These are phyloP conservation scores for Neonectria faginata DNA, from an alignment of 2,329 filamentous ascomycete species.

Conservation along the genomic window DNA sequence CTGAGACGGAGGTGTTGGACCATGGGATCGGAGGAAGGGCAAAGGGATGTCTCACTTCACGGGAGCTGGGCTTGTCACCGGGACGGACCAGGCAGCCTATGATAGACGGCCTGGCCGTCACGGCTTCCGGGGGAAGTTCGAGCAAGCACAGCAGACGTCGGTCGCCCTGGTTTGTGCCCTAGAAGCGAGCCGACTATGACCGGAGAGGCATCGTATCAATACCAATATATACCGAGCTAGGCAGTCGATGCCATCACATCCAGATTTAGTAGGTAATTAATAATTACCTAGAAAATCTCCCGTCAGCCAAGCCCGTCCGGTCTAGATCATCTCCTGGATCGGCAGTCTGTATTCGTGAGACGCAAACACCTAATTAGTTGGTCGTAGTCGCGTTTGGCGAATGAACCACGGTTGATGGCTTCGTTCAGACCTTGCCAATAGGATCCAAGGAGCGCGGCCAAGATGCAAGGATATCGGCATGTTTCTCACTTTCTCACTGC, in stretches of 20 bases:
- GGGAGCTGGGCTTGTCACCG: conserved; percentile 13
- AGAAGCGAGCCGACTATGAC: conserved; percentile 11
- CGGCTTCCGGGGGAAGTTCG: conserved; percentile 14
- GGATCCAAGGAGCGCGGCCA: neutral
- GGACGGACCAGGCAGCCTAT: conserved; percentile 28
- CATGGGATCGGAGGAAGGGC: conserved; percentile 24
- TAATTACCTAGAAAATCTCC: conserved; percentile 33
- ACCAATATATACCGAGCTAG: conserved; percentile 17
- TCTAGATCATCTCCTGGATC: conserved; percentile 41
- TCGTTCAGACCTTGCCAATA: conserved; percentile 10
- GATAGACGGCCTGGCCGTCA: conserved; percentile 20
- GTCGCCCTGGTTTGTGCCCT: conserved; percentile 1
- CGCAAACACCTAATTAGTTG: neutral
- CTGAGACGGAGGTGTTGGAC: conserved; percentile 25
- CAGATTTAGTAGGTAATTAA: conserved; percentile 12
- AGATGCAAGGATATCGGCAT: conserved; percentile 13
- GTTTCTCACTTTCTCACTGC: neutral
- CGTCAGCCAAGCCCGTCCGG: conserved; percentile 39
- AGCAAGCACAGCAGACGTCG: conserved; percentile 7
- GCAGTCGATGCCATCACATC: conserved; percentile 13
- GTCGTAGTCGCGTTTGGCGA: conserved; percentile 6
- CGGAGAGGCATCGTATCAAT: conserved; percentile 11
- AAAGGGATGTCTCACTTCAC: conserved; percentile 38
- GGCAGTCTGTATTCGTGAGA: conserved; percentile 35
- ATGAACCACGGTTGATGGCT: conserved; percentile 9